Evolutionary conservation across 768 basidiomycete genomes (phyloP).

Genomic region (Daedalea quercina): DNA sequence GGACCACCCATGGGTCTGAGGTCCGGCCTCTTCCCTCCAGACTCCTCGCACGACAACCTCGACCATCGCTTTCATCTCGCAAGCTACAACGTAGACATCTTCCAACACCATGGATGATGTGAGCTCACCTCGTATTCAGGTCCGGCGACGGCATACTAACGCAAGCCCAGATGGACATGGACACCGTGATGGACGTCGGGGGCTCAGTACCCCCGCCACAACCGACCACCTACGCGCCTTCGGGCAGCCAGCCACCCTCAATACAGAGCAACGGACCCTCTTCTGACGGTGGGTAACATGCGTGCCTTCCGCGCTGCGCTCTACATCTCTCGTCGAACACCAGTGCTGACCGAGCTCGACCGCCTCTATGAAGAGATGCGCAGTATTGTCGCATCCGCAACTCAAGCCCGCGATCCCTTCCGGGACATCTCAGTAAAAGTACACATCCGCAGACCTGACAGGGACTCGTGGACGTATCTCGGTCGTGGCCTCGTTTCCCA

Average conservation of each 20-base stretch:
- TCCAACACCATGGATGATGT: slow-evolving; percentile 11
- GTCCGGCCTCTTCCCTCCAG: not conserved
- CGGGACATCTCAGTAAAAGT: slow-evolving; percentile 81
- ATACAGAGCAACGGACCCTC: slow-evolving; percentile 1
- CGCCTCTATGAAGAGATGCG: slow-evolving; percentile 17
- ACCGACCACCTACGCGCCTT: slow-evolving; percentile 4
- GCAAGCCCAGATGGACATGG: slow-evolving; percentile 20
- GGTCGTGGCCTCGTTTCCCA: slow-evolving; percentile 74
- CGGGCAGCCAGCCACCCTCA: slow-evolving; percentile 1
- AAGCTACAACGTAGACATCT: not conserved
- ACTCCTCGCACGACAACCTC: not conserved
- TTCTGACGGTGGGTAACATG: slow-evolving; percentile 9
- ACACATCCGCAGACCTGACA: slow-evolving; percentile 73
- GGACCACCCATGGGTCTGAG: slow-evolving; percentile 1
- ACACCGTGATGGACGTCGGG: slow-evolving; percentile 12
- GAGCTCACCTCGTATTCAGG: not conserved
- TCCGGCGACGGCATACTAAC: not conserved
- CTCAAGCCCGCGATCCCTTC: slow-evolving; percentile 13
- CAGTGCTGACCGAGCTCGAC: slow-evolving; percentile 18
- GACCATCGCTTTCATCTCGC: not conserved
- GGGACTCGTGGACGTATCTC: slow-evolving; percentile 76
- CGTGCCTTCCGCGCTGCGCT: slow-evolving; percentile 7
- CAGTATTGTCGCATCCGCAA: slow-evolving; percentile 8
- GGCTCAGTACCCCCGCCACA: slow-evolving; percentile 2
- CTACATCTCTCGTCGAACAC: slow-evolving; percentile 7